Conservation (phyloP, 495 filamentous ascomycete genomes). For the Podospora fimiseda region DNA sequence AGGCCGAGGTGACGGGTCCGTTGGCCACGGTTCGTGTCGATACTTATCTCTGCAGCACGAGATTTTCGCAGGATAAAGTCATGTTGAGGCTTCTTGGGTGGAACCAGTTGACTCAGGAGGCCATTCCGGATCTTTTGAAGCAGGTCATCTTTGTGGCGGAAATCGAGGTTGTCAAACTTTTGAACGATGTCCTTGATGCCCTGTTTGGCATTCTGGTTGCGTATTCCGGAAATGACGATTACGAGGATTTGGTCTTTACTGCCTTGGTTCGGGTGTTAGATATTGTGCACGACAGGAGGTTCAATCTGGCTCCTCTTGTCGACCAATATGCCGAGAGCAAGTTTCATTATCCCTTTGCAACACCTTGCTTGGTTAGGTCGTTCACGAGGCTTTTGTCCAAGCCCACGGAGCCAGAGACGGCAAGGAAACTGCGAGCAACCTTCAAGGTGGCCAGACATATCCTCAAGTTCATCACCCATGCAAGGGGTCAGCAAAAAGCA, state of each 20-base stretch:
- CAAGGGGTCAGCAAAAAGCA: conserved; percentile 74
- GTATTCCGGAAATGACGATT: conserved; percentile 80
- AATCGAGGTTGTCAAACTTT: conserved; percentile 92
- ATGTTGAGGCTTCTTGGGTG: conserved; percentile 80
- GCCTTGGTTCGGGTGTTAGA: conserved; percentile 83
- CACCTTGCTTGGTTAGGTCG: conserved; percentile 81
- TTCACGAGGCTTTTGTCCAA: conserved; percentile 76
- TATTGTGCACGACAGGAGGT: conserved; percentile 90
- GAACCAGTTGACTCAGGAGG: conserved; percentile 64
- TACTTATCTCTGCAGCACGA: conserved; percentile 91
- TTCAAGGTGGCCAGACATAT: conserved; percentile 93
- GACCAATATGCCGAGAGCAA: conserved; percentile 83
- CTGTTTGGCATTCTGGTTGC: conserved; percentile 88
- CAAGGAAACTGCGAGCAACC: conserved; percentile 78
- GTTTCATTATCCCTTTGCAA: conserved; percentile 92
- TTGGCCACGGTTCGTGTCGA: conserved; percentile 68
- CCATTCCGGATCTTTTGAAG: conserved; percentile 67
- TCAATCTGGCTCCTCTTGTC: conserved; percentile 83
- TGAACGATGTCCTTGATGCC: conserved; percentile 84
- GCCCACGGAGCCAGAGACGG: conserved; percentile 69
- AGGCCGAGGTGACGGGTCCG: conserved; percentile 70
- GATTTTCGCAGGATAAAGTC: conserved; percentile 88
- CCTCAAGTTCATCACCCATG: conserved; percentile 90
- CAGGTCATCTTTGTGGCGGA: conserved; percentile 89
- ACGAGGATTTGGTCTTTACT: conserved; percentile 88